Conservation (phyloP, 2,329 filamentous ascomycete genomes). For the Talaromyces sp. region DNA sequence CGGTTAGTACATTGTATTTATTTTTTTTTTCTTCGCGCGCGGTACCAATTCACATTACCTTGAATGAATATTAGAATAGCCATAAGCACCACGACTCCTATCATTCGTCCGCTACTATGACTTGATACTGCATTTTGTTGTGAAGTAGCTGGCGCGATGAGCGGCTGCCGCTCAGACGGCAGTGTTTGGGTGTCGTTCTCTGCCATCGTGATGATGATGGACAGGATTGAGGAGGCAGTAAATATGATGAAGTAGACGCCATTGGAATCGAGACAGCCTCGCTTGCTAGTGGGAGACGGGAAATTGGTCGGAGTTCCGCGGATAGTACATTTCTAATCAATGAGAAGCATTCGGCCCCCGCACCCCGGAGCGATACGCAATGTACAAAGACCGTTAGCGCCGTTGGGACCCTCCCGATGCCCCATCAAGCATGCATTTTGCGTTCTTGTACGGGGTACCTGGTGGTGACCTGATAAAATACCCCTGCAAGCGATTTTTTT, state of each 20-base stretch:
- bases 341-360: background rate
- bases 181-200: constrained; percentile 3
- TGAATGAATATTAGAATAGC: constrained; percentile 32
- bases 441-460: no score
- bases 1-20: constrained; percentile 1
- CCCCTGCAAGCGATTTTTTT: no score
- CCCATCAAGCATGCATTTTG: no score
- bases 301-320: constrained; percentile 8
- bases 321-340: constrained; percentile 24
- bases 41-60: constrained; percentile 9
- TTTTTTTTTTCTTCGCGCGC: no score
- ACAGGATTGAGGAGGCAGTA: background rate
- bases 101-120: constrained; percentile 15
- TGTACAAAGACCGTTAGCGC: background rate
- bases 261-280: background rate
- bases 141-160: constrained; percentile 7
- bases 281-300: background rate
- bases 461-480: no score
- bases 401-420: constrained; percentile 1
- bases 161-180: constrained; percentile 20
- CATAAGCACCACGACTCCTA: constrained; percentile 24
- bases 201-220: constrained; percentile 8
- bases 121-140: constrained; percentile 3
- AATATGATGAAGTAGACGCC: background rate
- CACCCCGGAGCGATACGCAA: background rate